A percentile compares a stretch with the other conserved stretches of the same genome.
Conservation (phyloP, 2,329 filamentous ascomycete genomes). For the Aspergillus brasiliensis region DNA sequence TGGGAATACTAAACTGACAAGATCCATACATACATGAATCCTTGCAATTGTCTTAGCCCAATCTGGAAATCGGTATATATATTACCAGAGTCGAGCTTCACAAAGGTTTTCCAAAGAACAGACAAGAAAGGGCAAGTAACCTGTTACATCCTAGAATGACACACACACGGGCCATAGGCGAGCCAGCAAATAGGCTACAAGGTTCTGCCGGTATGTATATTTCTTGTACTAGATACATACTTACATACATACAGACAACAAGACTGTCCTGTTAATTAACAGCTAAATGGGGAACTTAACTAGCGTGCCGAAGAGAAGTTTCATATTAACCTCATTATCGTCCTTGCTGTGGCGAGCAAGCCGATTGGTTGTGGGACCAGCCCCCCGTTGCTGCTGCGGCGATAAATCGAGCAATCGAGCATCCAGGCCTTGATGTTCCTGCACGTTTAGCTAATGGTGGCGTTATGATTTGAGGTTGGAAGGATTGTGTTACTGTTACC, state of each 20-base stretch:
- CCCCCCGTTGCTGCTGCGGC: not conserved
- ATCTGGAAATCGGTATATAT: not conserved
- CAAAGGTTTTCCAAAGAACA: not conserved
- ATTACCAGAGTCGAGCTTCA: not conserved
- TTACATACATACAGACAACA: no score
- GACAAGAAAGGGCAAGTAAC: not conserved
- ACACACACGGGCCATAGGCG: not conserved
- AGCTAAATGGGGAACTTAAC: not conserved
- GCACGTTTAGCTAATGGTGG: conserved; percentile 2
- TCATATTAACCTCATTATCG: not conserved
- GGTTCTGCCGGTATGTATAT: no score
- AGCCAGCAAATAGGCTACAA: not conserved
- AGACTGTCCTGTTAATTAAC: not conserved
- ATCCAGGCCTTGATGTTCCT: not conserved
- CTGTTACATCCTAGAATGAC: not conserved
- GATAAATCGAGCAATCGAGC: not conserved
- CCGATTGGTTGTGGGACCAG: not conserved
- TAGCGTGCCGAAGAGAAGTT: not conserved
- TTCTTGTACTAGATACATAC: no score
- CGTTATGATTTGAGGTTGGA: not conserved
- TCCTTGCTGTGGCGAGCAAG: not conserved
- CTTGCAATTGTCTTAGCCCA: no score
- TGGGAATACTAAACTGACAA: no score
- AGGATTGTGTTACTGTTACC: not conserved
- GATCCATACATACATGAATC: no score